phyloP scores from a whole-genome alignment of 2,329 filamentous ascomycete genomes.

The Emergomyces orientalis region DNA sequence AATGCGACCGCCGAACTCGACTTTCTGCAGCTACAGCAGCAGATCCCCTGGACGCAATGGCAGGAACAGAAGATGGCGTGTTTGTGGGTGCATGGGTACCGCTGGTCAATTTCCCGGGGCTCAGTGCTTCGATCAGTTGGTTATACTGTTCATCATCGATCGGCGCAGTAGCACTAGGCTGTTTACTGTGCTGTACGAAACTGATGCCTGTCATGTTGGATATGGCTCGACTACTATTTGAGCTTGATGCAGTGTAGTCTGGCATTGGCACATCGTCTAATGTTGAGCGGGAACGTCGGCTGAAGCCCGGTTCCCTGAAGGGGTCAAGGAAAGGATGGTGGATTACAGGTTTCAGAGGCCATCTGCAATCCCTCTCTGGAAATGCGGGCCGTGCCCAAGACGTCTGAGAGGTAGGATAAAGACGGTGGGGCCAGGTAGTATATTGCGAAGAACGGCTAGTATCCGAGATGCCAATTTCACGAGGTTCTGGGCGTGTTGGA shows the following conservation, averaged over 20 bases:
- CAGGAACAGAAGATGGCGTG: conserved; percentile 20
- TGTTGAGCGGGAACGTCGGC: conserved; percentile 28
- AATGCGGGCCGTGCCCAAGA: conserved; percentile 19
- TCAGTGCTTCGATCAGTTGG: conserved; percentile 31
- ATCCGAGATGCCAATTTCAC: conserved; percentile 17
- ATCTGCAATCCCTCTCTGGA: conserved; percentile 22
- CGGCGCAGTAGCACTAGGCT: conserved; percentile 26
- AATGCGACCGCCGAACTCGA: conserved; percentile 22
- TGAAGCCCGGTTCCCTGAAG: conserved; percentile 19
- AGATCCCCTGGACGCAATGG: conserved; percentile 21
- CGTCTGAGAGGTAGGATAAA: conserved; percentile 24
- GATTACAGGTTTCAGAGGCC: conserved; percentile 22
- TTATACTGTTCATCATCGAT: conserved; percentile 32
- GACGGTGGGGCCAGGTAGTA: conserved; percentile 24
- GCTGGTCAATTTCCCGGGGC: conserved; percentile 24
- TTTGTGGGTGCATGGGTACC: conserved; percentile 27
- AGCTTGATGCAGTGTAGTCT: conserved; percentile 37
- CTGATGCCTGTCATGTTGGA: conserved; percentile 36
- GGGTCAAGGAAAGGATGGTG: conserved; percentile 37
- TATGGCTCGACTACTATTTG: conserved; percentile 32
- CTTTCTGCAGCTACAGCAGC: conserved; percentile 21
- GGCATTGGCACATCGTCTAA: conserved; percentile 42
- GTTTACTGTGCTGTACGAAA: conserved; percentile 33
- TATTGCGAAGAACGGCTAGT: conserved; percentile 16
- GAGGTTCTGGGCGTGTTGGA: conserved; percentile 38